phyloP scores from a whole-genome alignment of 192 early-diverging fungal species.

The Diversispora epigaea region DNA sequence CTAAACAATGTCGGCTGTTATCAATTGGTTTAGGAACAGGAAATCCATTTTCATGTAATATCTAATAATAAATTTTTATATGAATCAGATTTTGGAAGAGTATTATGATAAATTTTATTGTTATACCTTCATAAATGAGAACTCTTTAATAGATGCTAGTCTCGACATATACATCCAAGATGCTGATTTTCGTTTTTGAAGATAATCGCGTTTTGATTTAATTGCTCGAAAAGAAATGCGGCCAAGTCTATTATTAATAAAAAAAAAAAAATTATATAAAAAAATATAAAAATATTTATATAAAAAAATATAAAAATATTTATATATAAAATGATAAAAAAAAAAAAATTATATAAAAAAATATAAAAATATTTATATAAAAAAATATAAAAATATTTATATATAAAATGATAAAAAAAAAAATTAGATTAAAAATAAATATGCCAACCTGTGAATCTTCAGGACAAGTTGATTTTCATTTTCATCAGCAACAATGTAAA shows the following conservation, averaged over 20 bases:
- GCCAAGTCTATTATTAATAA: conserved; percentile 65
- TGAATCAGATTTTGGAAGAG: background rate
- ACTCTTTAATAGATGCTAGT: conserved; percentile 97
- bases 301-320: no score
- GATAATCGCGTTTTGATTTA: conserved; percentile 97
- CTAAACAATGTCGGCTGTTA: conserved; percentile 91
- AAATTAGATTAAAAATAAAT: background rate
- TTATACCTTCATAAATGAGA: conserved; percentile 94
- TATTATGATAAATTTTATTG: background rate
- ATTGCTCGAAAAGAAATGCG: conserved; percentile 95
- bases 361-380: no score
- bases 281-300: no score
- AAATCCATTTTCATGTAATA: conserved; percentile 88
- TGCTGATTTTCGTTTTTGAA: conserved; percentile 88
- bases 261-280: background rate
- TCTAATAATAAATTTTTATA: conserved; percentile 9
- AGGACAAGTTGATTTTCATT: conserved; percentile 89
- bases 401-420: no score
- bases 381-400: no score
- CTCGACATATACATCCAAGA: conserved; percentile 99
- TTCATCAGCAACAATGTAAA: conserved; percentile 94
- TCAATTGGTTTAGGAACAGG: conserved; percentile 94
- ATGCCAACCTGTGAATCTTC: conserved; percentile 81
- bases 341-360: background rate
- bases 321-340: no score